These are phyloP conservation scores for Byssochlamys sp. DNA, from an alignment of 2,329 filamentous ascomycete genomes.

Conservation along the genomic window DNA sequence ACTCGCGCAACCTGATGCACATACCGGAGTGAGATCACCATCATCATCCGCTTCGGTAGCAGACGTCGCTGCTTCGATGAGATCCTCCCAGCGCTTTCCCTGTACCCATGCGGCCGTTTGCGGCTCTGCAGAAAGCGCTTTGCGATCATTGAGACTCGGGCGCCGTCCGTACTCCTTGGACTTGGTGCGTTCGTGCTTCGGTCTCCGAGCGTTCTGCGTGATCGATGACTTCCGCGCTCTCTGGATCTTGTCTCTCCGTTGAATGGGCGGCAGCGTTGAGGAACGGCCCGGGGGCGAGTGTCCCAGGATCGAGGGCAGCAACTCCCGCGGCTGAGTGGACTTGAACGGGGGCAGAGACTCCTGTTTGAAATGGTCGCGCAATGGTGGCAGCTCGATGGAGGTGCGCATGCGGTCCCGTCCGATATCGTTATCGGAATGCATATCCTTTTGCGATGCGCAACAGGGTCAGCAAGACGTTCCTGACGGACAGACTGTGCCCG, in stretches of 20 bases:
- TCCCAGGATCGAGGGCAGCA: conserved; percentile 68
- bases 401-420: conserved; percentile 52
- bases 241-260: conserved; percentile 60
- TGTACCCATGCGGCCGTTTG: conserved; percentile 59
- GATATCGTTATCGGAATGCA: conserved; percentile 61
- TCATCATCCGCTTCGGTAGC: conserved; percentile 86
- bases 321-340: conserved; percentile 55
- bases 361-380: conserved; percentile 60
- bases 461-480: conserved; percentile 7
- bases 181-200: conserved; percentile 70
- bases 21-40: conserved; percentile 73
- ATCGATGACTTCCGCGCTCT: conserved; percentile 79
- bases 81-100: conserved; percentile 89
- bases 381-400: conserved; percentile 63
- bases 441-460: conserved; percentile 46
- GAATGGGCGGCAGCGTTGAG: conserved; percentile 75
- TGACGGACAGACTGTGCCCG: background rate
- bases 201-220: conserved; percentile 64
- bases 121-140: conserved; percentile 79
- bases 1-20: conserved; percentile 19
- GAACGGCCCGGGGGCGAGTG: conserved; percentile 78
- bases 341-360: conserved; percentile 60
- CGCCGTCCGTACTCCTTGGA: conserved; percentile 67
- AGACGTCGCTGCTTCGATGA: conserved; percentile 88
- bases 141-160: conserved; percentile 64